Base-by-base conservation (phyloP, 1,284 basidiomycete species). In the Rhizoctonia solani region DNA sequence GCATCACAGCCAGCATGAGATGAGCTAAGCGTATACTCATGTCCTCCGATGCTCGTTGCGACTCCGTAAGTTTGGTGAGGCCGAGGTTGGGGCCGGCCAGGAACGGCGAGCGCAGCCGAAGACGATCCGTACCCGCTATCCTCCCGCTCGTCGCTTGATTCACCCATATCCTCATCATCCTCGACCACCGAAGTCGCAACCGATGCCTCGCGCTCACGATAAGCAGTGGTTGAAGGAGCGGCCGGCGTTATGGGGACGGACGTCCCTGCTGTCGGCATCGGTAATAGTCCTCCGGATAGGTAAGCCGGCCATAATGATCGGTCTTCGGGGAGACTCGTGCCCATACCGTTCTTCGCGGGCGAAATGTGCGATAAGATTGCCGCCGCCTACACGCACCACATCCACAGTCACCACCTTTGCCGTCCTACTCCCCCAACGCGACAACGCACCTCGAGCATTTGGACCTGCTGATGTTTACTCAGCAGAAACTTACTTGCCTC, bases 391-490 rank as follows among this genome's bases (percentile, higher is more conserved):
- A 34, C 54, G 23, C 53, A 47, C 66, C 13, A 8, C 14, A 25
- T 4, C n/a, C 47, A 50, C 42, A n/a, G 19, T 54, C 30, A 44
- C 34, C n/a, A 30, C 21, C 34, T 16, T 21, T 21, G 16, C 32
- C 8, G 34, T n/a, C 25, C n/a, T 27, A 42, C 11, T 46, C 27
- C 16, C 8, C 23, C n/a, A 14, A 13, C 14, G 23, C 11, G 34
- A 41, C 23, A 27, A 76, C 82, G 68, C 68, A 89, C 90, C 83
- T 98, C 96, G 56, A 99, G 88, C 67, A 98, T 81, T 76, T 98
- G 96, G 1, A 99, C 96, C 75, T 98, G 96, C 75, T 98, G 95
- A 76, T 99, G 96, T 80, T 98, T 99, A 79, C 89, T 92, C 73
- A 98, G 83, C 66, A 95, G 86, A 74, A 96, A 89, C 78, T 96